These are phyloP conservation scores for Xylaria flabelliformis DNA, from an alignment of 495 filamentous ascomycete species.

Conservation along the genomic window DNA sequence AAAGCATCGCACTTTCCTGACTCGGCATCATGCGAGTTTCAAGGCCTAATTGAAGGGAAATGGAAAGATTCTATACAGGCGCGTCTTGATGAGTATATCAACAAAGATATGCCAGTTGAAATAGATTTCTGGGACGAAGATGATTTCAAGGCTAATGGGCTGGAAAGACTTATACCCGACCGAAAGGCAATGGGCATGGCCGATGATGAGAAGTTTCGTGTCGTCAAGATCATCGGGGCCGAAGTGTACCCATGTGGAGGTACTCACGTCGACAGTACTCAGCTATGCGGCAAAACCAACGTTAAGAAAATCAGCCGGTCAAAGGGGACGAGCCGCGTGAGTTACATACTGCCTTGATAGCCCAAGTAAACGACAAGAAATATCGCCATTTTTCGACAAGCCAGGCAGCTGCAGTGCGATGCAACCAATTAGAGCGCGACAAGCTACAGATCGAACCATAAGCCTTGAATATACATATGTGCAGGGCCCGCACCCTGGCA, in stretches of 20 bases:
- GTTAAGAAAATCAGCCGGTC: constrained; percentile 66
- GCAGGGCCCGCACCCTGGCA: constrained; percentile 6
- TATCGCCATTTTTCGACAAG: background rate
- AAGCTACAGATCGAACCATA: constrained; percentile 7
- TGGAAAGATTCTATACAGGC: constrained; percentile 63
- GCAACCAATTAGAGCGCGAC: constrained; percentile 4
- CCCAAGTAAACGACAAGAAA: background rate
- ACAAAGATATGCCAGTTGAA: constrained; percentile 57
- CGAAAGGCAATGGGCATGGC: constrained; percentile 47
- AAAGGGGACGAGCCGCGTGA: constrained; percentile 62
- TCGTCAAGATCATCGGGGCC: constrained; percentile 63
- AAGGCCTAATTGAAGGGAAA: constrained; percentile 64
- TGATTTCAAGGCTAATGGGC: constrained; percentile 51
- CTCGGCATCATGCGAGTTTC: constrained; percentile 63
- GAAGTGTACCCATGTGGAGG: constrained; percentile 70
- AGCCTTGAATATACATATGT: constrained; percentile 12
- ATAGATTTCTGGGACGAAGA: constrained; percentile 66
- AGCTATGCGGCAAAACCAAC: constrained; percentile 57
- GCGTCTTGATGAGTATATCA: constrained; percentile 58
- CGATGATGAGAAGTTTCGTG: constrained; percentile 55
- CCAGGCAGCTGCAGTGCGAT: background rate
- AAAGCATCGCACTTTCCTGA: constrained; percentile 71
- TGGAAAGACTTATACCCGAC: constrained; percentile 59
- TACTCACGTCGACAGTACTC: constrained; percentile 64
- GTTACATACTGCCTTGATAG: constrained; percentile 52